phyloP scores from a whole-genome alignment of 2,329 filamentous ascomycete species.

The Talaromyces funiculosus region DNA sequence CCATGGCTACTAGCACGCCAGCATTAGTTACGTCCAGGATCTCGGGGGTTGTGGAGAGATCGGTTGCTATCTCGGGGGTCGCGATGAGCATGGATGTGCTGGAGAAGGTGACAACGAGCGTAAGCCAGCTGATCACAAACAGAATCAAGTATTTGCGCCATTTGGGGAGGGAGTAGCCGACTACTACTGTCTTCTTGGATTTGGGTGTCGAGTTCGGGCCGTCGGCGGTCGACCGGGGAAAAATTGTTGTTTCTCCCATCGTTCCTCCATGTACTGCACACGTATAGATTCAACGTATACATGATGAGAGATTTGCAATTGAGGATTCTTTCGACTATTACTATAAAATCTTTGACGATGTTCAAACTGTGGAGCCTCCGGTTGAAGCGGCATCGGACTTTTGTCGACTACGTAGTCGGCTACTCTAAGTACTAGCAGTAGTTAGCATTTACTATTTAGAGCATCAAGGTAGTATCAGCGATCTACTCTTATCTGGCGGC shows the following conservation, averaged over 20 bases:
- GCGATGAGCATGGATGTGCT: slow-evolving; percentile 39
- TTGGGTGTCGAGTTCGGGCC: neutral
- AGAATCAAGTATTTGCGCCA: slow-evolving; percentile 40
- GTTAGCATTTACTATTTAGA: neutral
- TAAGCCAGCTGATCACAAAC: slow-evolving; percentile 39
- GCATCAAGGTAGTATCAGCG: neutral
- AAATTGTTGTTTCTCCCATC: neutral
- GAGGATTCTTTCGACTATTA: neutral
- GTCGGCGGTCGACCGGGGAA: neutral
- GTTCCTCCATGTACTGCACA: neutral
- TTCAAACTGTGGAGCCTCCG: neutral
- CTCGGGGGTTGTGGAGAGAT: slow-evolving; percentile 33
- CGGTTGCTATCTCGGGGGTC: slow-evolving; percentile 34
- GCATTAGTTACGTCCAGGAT: slow-evolving; percentile 34
- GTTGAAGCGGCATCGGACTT: neutral
- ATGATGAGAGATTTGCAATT: neutral
- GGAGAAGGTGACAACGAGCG: slow-evolving; percentile 38
- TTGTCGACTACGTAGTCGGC: neutral
- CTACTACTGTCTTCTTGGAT: neutral
- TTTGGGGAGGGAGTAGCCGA: slow-evolving; percentile 16
- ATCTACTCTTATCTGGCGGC: neutral
- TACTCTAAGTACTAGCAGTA: neutral
- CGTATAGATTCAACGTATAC: neutral
- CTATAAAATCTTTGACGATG: neutral
- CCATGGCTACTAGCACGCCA: slow-evolving; percentile 35